Evolutionary conservation across 1,284 basidiomycete species (phyloP).

Genomic region (Irpex sp.): DNA sequence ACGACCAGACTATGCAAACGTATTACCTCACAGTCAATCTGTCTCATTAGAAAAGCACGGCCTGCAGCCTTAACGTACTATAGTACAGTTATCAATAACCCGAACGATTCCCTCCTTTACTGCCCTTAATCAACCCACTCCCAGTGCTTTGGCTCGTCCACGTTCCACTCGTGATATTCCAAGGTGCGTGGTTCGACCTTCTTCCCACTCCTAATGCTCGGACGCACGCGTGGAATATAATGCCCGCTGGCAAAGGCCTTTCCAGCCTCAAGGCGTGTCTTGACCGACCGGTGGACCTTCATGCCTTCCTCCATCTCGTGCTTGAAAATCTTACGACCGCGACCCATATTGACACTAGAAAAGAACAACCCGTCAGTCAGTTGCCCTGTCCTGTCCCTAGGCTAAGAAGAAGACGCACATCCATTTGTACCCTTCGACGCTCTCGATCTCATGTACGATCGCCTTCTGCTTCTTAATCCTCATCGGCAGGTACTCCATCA

Average conservation of each 20-base stretch:
- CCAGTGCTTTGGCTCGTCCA: constrained; percentile 7
- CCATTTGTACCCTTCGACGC: constrained; percentile 13
- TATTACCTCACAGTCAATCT: too few relatives aligned
- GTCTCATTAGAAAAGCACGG: too few relatives aligned
- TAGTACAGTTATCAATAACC: too few relatives aligned
- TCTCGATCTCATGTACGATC: constrained; percentile 7
- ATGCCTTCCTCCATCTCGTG: constrained; percentile 14
- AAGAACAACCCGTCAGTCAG: background rate
- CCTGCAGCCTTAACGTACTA: too few relatives aligned
- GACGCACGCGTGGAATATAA: constrained; percentile 17
- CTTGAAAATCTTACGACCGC: constrained; percentile 14
- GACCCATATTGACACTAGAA: constrained; percentile 16
- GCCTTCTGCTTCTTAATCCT: constrained; percentile 16
- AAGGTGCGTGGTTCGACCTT: background rate
- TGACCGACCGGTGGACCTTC: constrained; percentile 20
- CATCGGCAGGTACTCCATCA: constrained; percentile 15
- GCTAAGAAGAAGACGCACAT: constrained; percentile 7
- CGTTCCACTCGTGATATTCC: constrained; percentile 8
- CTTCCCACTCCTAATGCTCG: constrained; percentile 6
- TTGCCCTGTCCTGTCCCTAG: background rate
- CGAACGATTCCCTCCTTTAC: too few relatives aligned
- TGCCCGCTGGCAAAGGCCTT: constrained; percentile 1
- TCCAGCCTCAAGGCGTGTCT: constrained; percentile 19
- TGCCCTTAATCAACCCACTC: constrained; percentile 8
- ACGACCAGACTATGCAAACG: too few relatives aligned